phyloP scores from a whole-genome alignment of 768 basidiomycete species.

The Podaxis carcinomalis region DNA sequence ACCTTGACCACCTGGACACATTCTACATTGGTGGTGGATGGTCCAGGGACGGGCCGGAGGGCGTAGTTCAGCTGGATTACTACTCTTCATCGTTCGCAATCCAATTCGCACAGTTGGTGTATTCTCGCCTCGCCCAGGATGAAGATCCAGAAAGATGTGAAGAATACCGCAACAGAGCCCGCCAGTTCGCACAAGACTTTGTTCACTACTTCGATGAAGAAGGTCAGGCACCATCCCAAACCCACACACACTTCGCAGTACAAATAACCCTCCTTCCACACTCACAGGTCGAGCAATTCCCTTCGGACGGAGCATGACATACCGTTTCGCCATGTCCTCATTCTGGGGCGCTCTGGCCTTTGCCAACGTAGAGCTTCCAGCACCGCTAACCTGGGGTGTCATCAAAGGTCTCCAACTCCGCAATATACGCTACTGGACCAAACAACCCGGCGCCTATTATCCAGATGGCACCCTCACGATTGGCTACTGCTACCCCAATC shows the following conservation, averaged over 20 bases:
- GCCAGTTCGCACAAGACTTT: conserved; percentile 62
- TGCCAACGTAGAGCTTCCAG: conserved; percentile 63
- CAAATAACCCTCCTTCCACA: neutral
- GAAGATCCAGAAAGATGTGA: conserved; percentile 62
- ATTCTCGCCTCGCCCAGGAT: conserved; percentile 59
- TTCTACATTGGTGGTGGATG: conserved; percentile 76
- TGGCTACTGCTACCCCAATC: conserved; percentile 67
- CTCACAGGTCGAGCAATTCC: conserved; percentile 62
- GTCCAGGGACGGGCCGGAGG: conserved; percentile 76
- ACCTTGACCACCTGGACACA: conserved; percentile 72
- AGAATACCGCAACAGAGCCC: conserved; percentile 60
- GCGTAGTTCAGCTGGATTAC: conserved; percentile 75
- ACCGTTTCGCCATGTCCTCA: conserved; percentile 78
- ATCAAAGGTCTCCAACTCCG: conserved; percentile 71
- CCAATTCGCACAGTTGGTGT: conserved; percentile 68
- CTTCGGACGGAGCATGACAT: conserved; percentile 73
- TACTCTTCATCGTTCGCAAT: conserved; percentile 80
- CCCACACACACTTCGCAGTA: neutral
- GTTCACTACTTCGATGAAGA: conserved; percentile 73
- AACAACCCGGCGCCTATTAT: conserved; percentile 56
- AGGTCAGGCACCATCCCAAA: conserved; percentile 33
- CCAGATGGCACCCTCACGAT: conserved; percentile 69
- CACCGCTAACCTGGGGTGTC: conserved; percentile 70
- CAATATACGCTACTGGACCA: conserved; percentile 69
- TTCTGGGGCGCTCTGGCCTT: conserved; percentile 76